Evolutionary conservation across 2,329 filamentous ascomycete genomes (phyloP), one percentile per base, ranked within the genome.

Genomic region (Phialophora macrospora): DNA sequence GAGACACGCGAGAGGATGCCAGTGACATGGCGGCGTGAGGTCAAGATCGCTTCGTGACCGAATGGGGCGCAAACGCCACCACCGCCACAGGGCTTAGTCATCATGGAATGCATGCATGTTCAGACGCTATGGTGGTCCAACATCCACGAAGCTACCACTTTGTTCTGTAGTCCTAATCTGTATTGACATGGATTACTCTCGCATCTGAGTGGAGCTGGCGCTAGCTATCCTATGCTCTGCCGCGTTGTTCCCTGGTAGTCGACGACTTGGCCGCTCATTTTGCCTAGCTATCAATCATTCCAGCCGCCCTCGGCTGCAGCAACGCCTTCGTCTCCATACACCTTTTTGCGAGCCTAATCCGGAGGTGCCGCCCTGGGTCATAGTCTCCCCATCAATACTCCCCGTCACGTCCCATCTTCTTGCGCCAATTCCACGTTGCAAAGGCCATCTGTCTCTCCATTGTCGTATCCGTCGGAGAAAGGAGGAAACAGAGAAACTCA

Each of bases 401-500:
- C 48, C 48, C 26, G 48, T 11, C 24, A 14, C 22, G 4, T 51
- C 20, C 48, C 20, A 51, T 12, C 22, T 51, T 11, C 24, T 30
- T 20, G 28, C n/a, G 52, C 52, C 28, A 14, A 32, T 20, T 34
- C 28, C 48, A 51, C 9, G 22, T 51, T 14, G 24, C 11, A 26
- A 14, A 51, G 22, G 11, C 24, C 8, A 12, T 7, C 17, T 9
- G 20, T 17, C 26, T 46, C 55, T 54, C 38, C 55, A n/a, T 34
- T 28, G 32, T 58, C 55, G 62, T 64, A 20, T 30, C n/a, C 17
- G n/a, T 46, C 51, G 34, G 30, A n/a, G 14, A 6, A 41, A n/a
- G 17, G 12, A 46, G 38, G n/a, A 46, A 28, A 60, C 14, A 38
- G 26, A 60, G 46, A 60, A 38, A 57, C 62, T 60, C 60, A 69